Evolutionary conservation across 441 rosid genomes (phyloP).

Genomic region (Corymbia calophylla): DNA sequence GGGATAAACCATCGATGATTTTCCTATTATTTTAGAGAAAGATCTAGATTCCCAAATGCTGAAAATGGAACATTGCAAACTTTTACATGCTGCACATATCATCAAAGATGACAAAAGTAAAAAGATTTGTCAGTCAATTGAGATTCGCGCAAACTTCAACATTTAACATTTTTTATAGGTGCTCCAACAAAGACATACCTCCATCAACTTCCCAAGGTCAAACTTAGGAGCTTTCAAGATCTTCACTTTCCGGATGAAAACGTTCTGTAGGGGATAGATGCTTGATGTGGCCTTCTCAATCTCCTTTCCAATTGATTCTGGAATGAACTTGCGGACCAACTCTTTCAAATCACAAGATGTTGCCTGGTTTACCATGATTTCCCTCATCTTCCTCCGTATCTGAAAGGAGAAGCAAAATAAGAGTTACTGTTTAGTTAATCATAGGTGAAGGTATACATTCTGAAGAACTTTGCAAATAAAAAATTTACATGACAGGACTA

Average conservation of each 20-base stretch:
- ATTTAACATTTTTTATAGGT: neutral
- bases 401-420: conserved; percentile 4
- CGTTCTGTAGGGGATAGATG: conserved; percentile 74
- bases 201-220: conserved; percentile 90
- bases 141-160: neutral
- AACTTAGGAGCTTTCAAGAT: conserved; percentile 85
- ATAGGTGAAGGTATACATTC: neutral
- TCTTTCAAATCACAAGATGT: conserved; percentile 69
- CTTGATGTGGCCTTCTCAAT: conserved; percentile 68
- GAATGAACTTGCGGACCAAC: conserved; percentile 61
- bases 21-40: neutral
- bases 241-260: conserved; percentile 74
- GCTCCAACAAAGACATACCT: conserved; percentile 17
- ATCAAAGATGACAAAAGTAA: neutral
- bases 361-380: conserved; percentile 61
- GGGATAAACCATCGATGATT: neutral
- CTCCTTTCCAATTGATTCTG: conserved; percentile 60
- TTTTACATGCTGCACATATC: neutral
- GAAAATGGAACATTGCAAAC: neutral
- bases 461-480: neutral
- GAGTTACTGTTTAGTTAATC: neutral
- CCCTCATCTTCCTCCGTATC: conserved; percentile 79
- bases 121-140: neutral
- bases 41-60: neutral
- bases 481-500: neutral